Base-by-base conservation (phyloP, 345 rosid species). In the Aquilaria yunnanensis region DNA sequence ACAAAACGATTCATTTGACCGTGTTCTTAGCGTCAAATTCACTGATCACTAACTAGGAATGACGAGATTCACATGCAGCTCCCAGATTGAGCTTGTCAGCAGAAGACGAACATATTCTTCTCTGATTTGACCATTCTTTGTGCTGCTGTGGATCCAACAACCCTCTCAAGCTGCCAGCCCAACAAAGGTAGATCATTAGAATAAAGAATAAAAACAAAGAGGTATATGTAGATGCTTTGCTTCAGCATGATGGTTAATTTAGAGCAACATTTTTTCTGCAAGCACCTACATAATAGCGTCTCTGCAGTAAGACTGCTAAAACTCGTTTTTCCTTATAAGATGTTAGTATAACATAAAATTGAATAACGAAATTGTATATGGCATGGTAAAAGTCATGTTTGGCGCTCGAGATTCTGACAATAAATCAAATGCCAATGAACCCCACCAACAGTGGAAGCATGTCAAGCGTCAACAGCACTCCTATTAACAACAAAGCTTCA, bases 111-210 rank as follows among this genome's bases (percentile, higher is more conserved):
- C 14, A 84, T 70, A 45, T 65, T 72, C 75, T 87, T 86, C 59
- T 87, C 96, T 5, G 98, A 93, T 60, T 64, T 75, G 48, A 81
- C 55, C 97, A 93, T 81, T 79, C 77, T 77, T 56, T 73, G 80
- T 3, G 96, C 91, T 0, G 84, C 52, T 3, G 78, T 52, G 59
- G 86, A 73, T 52, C 98, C 94, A 2, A 84, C 96, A 45, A 87
- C 83, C 72, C 96, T 84, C 77, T 93, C 94, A 62, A 93, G 81
- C 98, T 89, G 65, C 47, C 31, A 49, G 32, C 31, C 29, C 14
- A 45, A 66, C 56, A 61, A 23, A 61, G 49, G 59, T 60, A 2
- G 48, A 12, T 57, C 10, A 32, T n/a, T n/a, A 30, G 12, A 51
- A 14, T 4, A 16, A 12, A 12, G 5, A 59, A 52, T 37, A 48